Base-by-base conservation (phyloP, 441 rosid species). In the Adansonia rubrostipa region DNA sequence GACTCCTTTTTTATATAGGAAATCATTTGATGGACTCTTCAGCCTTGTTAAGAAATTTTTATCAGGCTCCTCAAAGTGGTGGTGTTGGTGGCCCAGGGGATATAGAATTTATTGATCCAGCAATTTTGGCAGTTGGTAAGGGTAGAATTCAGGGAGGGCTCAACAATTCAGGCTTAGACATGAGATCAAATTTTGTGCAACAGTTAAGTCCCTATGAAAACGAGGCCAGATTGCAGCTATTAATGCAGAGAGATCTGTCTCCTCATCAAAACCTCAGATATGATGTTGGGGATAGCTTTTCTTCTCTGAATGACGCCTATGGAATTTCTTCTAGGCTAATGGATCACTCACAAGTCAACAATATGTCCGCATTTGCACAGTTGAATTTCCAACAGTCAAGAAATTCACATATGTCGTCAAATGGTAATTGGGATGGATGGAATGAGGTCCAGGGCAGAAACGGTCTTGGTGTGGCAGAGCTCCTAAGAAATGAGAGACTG, bases 111-210 rank as follows among this genome's bases (percentile, higher is more conserved):
- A 86, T 87, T 81, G 99, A 96, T 86, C 98, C 99, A 81, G 98
- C 98, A 78, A 94, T 96, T 76, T 84, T 95, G 85, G 99, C 97
- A 22, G 97, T 96, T 85, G 99, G 99, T 69, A 90, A 90, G 89
- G 99, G 92, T 76, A 88, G 89, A 69, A 87, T 84, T 81, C 94
- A 86, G 40, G 85, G 89, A 36, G 92, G 90, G 76, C 85, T 88
- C 81, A 86, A 78, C 80, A 89, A 82, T 77, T 76, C 88, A 63
- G 92, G 88, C 47, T 71, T 91, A 71, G 97, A 91, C 84, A 67
- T 84, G 86, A 90, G 95, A 70, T 79, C 92, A 19, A 84, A 84
- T 72, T 89, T 85, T 72, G 82, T 89, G 10, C 85, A 86, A 33
- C 96, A 86, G 54, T 78, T 86, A 8, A 81, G 79, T 86, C 74